Evolutionary conservation across 768 basidiomycete genomes (phyloP), one percentile per base, ranked within the genome.

Genomic region (Rhodotorula toruloides): DNA sequence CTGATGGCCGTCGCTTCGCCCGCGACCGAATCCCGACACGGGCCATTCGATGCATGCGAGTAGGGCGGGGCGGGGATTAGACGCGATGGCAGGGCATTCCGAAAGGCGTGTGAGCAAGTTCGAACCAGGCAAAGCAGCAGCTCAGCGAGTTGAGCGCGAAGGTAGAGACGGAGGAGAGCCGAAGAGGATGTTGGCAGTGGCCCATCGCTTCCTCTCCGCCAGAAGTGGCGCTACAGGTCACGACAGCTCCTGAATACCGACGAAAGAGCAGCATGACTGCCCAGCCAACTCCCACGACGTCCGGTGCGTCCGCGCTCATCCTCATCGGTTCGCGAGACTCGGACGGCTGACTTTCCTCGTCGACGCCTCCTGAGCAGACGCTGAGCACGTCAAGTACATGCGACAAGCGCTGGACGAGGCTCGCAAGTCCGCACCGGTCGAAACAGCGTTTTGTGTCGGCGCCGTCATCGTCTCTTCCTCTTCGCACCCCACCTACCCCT

Each of bases 401-500:
- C 81, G 78, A 13, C 78, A 84, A 47, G 91, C 91, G 4, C 79
- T 93, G 43, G 76, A 72, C 6, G 87, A 91, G 76, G 90, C 91
- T 4, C 77, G 79, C 37, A 85, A 86, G 77, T 90, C 88, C 72
- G 77, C 76, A 12, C 87, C 89, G 3, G 80, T 82, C 0, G 83
- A 84, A 13, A 86, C 86, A 1, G 91, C 90, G 5, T 96, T 93
- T 76, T 91, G 88, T 74, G 91, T 96, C n/a, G 91, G 92, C 31
- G 91, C 89, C 73, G 82, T 91, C 42, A 78, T 94, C 57, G 67
- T 71, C 52, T 53, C 74, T 46, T 40, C 63, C 37, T 5, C 60
- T 32, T 19, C n/a, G 37, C 57, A 59, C 42, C 39, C 57, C 7
- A 27, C 53, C 46, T 42, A 37, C 54, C 39, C 49, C 27, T 34